Evolutionary conservation across 306 rosid genomes (phyloP).

Genomic region (Lotus japonicus): DNA sequence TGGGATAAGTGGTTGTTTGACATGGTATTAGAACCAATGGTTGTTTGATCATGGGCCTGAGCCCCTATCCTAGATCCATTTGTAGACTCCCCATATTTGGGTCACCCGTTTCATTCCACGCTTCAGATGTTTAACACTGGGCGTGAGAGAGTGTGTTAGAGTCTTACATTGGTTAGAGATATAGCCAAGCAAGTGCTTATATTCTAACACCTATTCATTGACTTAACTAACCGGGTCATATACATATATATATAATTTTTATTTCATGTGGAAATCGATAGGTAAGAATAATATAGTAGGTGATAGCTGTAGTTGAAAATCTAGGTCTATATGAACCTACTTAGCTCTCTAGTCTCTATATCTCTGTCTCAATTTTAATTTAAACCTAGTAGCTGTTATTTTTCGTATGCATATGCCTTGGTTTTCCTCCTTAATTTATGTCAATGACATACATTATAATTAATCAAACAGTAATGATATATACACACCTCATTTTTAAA

Average conservation of each 20-base stretch:
- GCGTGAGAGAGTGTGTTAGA: no score
- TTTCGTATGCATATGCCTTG: not conserved
- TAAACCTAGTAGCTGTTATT: not conserved
- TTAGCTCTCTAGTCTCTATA: not conserved
- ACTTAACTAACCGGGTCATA: not conserved
- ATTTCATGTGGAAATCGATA: not conserved
- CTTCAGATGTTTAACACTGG: no score
- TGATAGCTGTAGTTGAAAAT: slow-evolving; percentile 11
- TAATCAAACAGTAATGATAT: no score
- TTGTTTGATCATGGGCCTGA: no score
- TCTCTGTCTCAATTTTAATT: not conserved
- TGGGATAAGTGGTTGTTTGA: no score
- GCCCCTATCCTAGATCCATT: no score
- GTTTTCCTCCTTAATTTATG: not conserved
- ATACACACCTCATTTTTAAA: no score
- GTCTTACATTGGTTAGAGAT: no score
- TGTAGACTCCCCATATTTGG: no score
- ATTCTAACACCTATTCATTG: not conserved
- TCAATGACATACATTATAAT: slow-evolving; percentile 10
- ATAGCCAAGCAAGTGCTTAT: no score
- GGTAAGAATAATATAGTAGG: not conserved
- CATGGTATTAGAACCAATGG: no score
- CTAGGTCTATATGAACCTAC: slow-evolving; percentile 17
- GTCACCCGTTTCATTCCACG: no score
- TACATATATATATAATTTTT: not conserved